These are phyloP conservation scores for Striga asiatica DNA, from an alignment of 257 asterid species.

Conservation along the genomic window DNA sequence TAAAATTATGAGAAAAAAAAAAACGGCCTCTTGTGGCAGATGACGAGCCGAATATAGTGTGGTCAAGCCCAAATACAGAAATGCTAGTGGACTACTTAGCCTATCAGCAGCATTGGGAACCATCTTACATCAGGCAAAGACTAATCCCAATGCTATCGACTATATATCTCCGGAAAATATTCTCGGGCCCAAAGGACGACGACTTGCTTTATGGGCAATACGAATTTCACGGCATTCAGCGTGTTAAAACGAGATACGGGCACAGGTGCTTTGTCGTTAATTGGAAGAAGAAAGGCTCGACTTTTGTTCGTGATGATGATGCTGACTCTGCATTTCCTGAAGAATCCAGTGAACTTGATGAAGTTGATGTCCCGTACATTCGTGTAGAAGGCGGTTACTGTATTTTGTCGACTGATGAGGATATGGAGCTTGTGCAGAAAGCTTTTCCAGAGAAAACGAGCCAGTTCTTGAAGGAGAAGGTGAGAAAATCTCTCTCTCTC, in stretches of 20 bases:
- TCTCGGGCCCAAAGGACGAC: conserved; percentile 30
- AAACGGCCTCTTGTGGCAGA: conserved; percentile 32
- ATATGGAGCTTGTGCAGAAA: conserved; percentile 61
- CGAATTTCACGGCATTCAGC: conserved; percentile 67
- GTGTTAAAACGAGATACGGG: conserved; percentile 60
- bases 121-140: conserved; percentile 73
- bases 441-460: conserved; percentile 61
- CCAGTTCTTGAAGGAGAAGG: conserved; percentile 61
- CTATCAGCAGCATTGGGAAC: conserved; percentile 77
- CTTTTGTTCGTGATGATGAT: conserved; percentile 21
- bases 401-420: conserved; percentile 72
- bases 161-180: conserved; percentile 51
- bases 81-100: conserved; percentile 62
- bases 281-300: conserved; percentile 56
- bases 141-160: conserved; percentile 78
- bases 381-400: conserved; percentile 38
- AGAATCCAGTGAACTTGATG: conserved; percentile 36
- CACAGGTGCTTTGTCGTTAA: conserved; percentile 56
- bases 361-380: conserved; percentile 40
- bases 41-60: conserved; percentile 36
- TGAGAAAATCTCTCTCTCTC: too few relatives aligned
- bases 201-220: conserved; percentile 54
- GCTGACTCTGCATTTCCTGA: conserved; percentile 23
- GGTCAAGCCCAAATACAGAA: conserved; percentile 58
- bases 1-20: too few relatives aligned